Percentiles rank a stretch among this genome's conserved stretches.
Evolutionary conservation across 176 grass and related monocot genomes (phyloP).

Genomic region (Oryza australiensis): DNA sequence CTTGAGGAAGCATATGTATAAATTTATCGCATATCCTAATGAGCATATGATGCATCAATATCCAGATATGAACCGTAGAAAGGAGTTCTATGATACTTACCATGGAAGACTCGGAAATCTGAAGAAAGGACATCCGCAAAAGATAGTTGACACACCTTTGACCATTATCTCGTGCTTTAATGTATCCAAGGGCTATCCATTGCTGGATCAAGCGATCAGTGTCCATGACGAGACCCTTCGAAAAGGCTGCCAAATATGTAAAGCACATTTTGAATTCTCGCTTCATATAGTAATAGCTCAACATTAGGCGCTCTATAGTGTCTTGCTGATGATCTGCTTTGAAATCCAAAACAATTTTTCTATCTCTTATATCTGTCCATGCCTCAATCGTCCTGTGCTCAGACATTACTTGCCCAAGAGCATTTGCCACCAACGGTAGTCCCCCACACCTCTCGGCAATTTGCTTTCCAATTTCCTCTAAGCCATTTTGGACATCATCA

Average conservation of each 20-base stretch:
- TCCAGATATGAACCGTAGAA: fast-evolving
- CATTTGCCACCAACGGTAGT: constrained; percentile 38
- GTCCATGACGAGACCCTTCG: constrained; percentile 38
- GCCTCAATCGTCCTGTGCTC: background rate
- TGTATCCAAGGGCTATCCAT: constrained; percentile 60
- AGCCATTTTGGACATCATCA: background rate
- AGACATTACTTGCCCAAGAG: constrained; percentile 41
- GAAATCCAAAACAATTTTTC: no score
- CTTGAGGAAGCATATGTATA: no score
- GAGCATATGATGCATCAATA: no score
- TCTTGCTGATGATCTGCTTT: background rate
- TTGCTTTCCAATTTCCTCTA: constrained; percentile 29
- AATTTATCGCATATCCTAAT: no score
- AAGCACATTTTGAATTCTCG: constrained; percentile 52
- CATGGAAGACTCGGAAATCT: constrained; percentile 6
- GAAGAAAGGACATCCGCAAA: constrained; percentile 51
- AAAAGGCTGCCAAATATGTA: constrained; percentile 57
- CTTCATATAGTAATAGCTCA: constrained; percentile 50
- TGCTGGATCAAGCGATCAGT: constrained; percentile 46
- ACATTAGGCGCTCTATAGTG: constrained; percentile 36
- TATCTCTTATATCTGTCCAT: constrained; percentile 38
- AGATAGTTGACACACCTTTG: constrained; percentile 31
- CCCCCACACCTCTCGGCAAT: constrained; percentile 38
- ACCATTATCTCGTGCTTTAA: background rate
- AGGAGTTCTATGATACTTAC: background rate